A percentile compares a stretch with the other conserved stretches of the same genome.
These are phyloP conservation scores for Tuber brumale DNA, from an alignment of 495 filamentous ascomycete species.

Conservation along the genomic window DNA sequence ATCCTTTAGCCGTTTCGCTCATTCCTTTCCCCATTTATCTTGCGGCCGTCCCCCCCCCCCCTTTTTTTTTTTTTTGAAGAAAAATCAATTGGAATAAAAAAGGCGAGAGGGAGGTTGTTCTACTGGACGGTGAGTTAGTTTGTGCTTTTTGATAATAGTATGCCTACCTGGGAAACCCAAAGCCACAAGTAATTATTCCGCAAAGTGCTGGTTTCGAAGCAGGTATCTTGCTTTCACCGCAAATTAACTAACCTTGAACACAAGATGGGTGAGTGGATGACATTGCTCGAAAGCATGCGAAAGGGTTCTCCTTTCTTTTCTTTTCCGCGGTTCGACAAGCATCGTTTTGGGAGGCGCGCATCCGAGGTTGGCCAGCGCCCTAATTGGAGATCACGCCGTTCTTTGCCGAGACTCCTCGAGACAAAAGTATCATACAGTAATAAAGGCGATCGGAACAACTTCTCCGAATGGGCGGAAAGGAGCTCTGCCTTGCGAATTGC, in stretches of 20 bases:
- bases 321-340: not conserved
- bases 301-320: not conserved
- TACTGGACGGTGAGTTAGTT: not conserved
- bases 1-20: constrained; percentile 2
- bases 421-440: not conserved
- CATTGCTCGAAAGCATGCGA: not conserved
- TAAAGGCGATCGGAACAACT: constrained; percentile 3
- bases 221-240: not conserved
- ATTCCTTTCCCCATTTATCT: not conserved
- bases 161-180: not conserved
- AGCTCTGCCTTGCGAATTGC: not conserved
- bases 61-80: not conserved
- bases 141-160: not conserved
- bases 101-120: not conserved
- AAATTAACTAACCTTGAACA: not conserved
- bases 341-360: constrained; percentile 2
- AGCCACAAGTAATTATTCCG: not conserved
- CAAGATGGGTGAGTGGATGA: not conserved
- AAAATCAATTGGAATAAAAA: not conserved
- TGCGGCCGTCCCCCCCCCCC: not conserved
- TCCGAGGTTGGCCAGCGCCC: not conserved
- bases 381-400: not conserved
- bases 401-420: not conserved
- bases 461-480: not conserved
- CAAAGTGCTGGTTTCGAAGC: not conserved